Evolutionary conservation across 2,329 filamentous ascomycete species (phyloP), one percentile per base, ranked within the genome.

Genomic region (Colletotrichum costaricense): DNA sequence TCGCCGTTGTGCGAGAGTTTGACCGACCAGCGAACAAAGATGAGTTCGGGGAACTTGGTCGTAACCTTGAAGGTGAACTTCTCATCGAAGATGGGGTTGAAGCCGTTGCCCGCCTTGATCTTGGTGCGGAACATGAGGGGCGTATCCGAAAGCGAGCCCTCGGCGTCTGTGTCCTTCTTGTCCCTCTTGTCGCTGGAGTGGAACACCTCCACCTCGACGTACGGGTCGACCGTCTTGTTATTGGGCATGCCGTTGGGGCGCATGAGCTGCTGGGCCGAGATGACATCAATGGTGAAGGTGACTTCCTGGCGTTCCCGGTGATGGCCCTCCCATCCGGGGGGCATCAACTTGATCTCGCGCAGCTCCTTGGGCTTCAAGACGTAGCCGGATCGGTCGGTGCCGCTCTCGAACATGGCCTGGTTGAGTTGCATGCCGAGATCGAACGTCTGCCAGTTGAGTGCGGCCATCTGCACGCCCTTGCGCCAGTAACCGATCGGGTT

Each of bases 381-480:
- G 79, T 98, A 99, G 57, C 97, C 97, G 3, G 94, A 94, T 69
- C 92, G 91, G 83, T 98, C 97, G 14, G 90, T 92, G 56, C 95
- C 94, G 71, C 94, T 94, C 59, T 95, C 93, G 80, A 98, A 99
- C 97, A 99, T 98, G 79, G 97, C 97, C 77, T 97, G 94, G 81
- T 98, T 98, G 82, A 98, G 89, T 80, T 98, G 96, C 90, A 98
- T 97, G 58, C 95, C 95, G 22, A 97, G 88, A 80, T 98, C 97
- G 79, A 97, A 98, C 0, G 95, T 98, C 84, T 99, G 97, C 96
- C 97, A 98, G 84, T 99, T 99, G 75, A 98, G 88, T 0, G 97
- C 97, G 16, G 94, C 95, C 96, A 99, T 98, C 83, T 99, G 97
- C 22, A 98, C 97, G 38, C 97, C 97, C 56, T 95, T 92, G 64